Conservation (phyloP, 257 asterid species). For the Fraxinus americana region DNA sequence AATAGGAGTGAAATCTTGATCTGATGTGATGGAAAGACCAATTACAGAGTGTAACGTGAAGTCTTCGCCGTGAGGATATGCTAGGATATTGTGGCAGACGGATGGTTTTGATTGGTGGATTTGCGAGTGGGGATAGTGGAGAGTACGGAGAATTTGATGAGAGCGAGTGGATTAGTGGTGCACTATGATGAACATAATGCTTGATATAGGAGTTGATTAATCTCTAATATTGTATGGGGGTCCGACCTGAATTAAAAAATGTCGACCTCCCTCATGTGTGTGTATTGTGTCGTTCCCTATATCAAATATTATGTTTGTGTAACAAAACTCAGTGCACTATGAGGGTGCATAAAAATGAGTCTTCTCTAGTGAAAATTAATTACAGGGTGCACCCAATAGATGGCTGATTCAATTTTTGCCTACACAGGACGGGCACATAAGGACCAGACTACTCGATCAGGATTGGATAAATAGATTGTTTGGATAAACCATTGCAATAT, state of each 20-base stretch:
- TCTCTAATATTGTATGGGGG: no score
- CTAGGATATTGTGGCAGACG: constrained; percentile 36
- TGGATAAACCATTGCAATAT: no score
- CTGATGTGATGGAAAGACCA: constrained; percentile 39
- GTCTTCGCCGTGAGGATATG: constrained; percentile 27
- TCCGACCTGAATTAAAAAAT: no score
- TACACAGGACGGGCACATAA: no score
- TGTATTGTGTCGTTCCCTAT: no score
- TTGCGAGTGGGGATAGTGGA: constrained; percentile 24
- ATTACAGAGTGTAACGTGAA: constrained; percentile 36
- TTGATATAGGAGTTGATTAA: no score
- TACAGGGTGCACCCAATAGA: constrained; percentile 15
- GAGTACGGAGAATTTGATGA: constrained; percentile 31
- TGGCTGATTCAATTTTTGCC: no score
- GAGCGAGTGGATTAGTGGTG: constrained; percentile 22
- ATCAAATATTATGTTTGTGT: no score
- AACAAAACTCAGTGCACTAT: no score
- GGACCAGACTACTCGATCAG: no score
- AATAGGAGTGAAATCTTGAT: constrained; percentile 27
- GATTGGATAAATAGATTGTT: no score
- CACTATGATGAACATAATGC: not conserved
- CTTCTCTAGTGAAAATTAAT: not conserved
- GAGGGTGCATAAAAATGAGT: constrained; percentile 14
- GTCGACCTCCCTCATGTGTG: no score
- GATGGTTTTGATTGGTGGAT: constrained; percentile 19